phyloP scores from a whole-genome alignment of 2,329 filamentous ascomycete genomes.

The Ceratocystis ficicola region DNA sequence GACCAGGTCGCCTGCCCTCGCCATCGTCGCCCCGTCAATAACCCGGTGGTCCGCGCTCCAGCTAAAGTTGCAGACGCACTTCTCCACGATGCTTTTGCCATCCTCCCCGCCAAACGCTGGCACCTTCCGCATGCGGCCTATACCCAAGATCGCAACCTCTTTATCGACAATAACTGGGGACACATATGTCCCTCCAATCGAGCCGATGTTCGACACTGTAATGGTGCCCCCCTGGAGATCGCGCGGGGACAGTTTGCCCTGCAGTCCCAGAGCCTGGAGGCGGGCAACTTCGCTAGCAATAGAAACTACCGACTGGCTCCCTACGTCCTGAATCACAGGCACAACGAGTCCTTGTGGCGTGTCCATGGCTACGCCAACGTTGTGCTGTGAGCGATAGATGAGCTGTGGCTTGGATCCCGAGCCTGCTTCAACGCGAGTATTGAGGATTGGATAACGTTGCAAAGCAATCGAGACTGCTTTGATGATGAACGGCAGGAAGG shows the following conservation, averaged over 20 bases:
- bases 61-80: slow-evolving; percentile 78
- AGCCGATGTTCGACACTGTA: slow-evolving; percentile 93
- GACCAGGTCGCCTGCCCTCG: slow-evolving; percentile 74
- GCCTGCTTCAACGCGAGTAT: slow-evolving; percentile 61
- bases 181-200: slow-evolving; percentile 83
- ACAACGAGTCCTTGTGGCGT: slow-evolving; percentile 80
- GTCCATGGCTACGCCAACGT: slow-evolving; percentile 93
- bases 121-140: slow-evolving; percentile 67
- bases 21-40: slow-evolving; percentile 89
- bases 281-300: slow-evolving; percentile 66
- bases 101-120: slow-evolving; percentile 57
- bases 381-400: slow-evolving; percentile 71
- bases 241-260: slow-evolving; percentile 59
- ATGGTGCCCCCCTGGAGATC: slow-evolving; percentile 84
- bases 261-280: slow-evolving; percentile 58
- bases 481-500: slow-evolving; percentile 86
- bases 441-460: slow-evolving; percentile 71
- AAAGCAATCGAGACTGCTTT: slow-evolving; percentile 86
- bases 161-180: slow-evolving; percentile 81
- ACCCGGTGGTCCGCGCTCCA: slow-evolving; percentile 95
- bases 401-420: slow-evolving; percentile 56
- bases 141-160: slow-evolving; percentile 82
- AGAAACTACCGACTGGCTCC: slow-evolving; percentile 59
- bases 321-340: slow-evolving; percentile 79
- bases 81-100: slow-evolving; percentile 50